These are phyloP conservation scores for Leptosphaerulina australis DNA, from an alignment of 2,329 filamentous ascomycete genomes.

Conservation along the genomic window DNA sequence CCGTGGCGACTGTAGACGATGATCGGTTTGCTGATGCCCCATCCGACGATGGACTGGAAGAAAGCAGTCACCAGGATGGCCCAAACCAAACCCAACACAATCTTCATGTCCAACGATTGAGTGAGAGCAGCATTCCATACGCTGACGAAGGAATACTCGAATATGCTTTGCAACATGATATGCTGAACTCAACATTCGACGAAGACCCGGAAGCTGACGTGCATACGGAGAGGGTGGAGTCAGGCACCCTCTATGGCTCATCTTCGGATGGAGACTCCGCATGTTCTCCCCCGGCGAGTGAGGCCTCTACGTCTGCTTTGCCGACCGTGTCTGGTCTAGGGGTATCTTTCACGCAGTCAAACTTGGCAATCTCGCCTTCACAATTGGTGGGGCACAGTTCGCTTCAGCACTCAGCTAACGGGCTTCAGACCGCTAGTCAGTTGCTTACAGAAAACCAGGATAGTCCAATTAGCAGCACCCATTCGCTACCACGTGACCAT, in stretches of 20 bases:
- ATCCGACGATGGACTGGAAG: slow-evolving; percentile 43
- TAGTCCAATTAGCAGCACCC: slow-evolving; percentile 4
- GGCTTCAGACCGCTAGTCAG: slow-evolving; percentile 24
- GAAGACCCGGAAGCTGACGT: slow-evolving; percentile 15
- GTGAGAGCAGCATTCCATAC: slow-evolving; percentile 41
- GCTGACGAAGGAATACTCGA: slow-evolving; percentile 45
- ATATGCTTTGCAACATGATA: slow-evolving; percentile 41
- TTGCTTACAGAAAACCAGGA: slow-evolving; percentile 13
- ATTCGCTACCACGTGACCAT: neutral
- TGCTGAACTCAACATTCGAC: slow-evolving; percentile 37
- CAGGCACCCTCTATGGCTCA: slow-evolving; percentile 18
- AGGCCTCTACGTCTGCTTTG: slow-evolving; percentile 25
- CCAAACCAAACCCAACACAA: slow-evolving; percentile 17
- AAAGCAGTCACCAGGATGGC: slow-evolving; percentile 16
- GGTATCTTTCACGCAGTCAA: slow-evolving; percentile 22
- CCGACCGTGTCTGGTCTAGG: slow-evolving; percentile 37
- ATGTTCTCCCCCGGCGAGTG: slow-evolving; percentile 22
- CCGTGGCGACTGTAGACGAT: slow-evolving; percentile 45
- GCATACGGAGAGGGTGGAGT: slow-evolving; percentile 1
- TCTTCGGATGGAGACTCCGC: slow-evolving; percentile 21
- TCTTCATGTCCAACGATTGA: slow-evolving; percentile 23
- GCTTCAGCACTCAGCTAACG: slow-evolving; percentile 17
- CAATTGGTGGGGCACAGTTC: slow-evolving; percentile 17
- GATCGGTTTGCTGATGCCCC: slow-evolving; percentile 52
- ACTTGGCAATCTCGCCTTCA: slow-evolving; percentile 12